Percentiles rank a stretch among this genome's conserved stretches.
Evolutionary conservation across 78 protist species (phyloP).

Genomic region (Dictyostelium capitatum): DNA sequence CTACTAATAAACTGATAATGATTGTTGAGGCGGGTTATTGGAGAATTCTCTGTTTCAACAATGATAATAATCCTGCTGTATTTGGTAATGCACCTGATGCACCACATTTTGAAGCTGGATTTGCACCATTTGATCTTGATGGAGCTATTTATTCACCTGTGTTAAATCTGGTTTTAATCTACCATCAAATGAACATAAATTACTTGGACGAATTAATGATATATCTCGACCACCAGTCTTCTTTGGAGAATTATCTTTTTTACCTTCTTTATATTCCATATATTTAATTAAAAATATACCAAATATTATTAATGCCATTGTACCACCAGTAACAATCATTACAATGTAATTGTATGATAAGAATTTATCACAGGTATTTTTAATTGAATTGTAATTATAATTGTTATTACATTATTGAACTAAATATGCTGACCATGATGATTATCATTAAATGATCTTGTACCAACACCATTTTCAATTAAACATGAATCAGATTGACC

Average conservation of each 20-base stretch:
- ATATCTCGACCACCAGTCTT: too few relatives aligned
- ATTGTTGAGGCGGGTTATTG: too few relatives aligned
- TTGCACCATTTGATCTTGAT: conserved; percentile 54
- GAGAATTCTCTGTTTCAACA: too few relatives aligned
- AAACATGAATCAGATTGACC: conserved; percentile 32
- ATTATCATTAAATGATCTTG: neutral
- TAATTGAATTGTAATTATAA: conserved; percentile 58
- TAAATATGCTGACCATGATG: conserved; percentile 38
- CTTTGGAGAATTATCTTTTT: neutral
- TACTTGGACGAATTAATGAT: too few relatives aligned
- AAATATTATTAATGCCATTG: conserved; percentile 2
- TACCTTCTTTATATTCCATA: conserved; percentile 24
- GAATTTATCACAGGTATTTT: conserved; percentile 26
- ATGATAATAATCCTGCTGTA: neutral
- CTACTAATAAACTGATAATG: too few relatives aligned
- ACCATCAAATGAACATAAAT: too few relatives aligned
- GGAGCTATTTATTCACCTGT: conserved; percentile 66
- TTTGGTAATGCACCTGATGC: conserved; percentile 1
- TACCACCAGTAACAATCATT: conserved; percentile 75
- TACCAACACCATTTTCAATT: conserved; percentile 57
- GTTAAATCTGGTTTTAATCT: conserved; percentile 90
- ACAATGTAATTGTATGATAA: conserved; percentile 66
- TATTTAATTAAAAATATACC: conserved; percentile 10
- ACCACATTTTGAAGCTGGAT: conserved; percentile 47
- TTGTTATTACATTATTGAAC: conserved; percentile 38